phyloP scores from a whole-genome alignment of 208 protist genomes.

The Acanthamoeba triangularis region DNA sequence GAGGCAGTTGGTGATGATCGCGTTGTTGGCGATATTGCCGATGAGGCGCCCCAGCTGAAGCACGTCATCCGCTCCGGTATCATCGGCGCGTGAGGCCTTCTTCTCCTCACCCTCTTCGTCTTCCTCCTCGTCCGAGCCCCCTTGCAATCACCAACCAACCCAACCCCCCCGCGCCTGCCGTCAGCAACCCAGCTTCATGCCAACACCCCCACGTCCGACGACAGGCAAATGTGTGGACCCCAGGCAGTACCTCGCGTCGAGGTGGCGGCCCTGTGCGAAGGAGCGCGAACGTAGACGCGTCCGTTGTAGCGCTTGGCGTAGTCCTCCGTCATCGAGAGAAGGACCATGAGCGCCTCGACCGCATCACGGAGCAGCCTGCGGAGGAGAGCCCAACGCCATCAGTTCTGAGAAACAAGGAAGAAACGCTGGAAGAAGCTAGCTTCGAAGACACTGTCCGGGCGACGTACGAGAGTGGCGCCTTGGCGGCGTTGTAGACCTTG shows the following conservation, averaged over 20 bases:
- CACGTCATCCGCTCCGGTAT: conserved; percentile 14
- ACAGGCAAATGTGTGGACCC: not conserved
- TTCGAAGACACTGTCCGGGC: not conserved
- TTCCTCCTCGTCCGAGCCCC: conserved; percentile 50
- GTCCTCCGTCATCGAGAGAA: conserved; percentile 68
- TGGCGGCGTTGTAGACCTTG: conserved; percentile 56
- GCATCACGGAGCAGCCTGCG: conserved; percentile 25
- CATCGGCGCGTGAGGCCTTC: not conserved
- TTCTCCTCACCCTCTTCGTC: not conserved
- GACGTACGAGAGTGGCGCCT: conserved; percentile 16
- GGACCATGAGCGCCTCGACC: not conserved
- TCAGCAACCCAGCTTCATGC: not conserved
- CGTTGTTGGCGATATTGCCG: conserved; percentile 18
- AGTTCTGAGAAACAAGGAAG: not conserved
- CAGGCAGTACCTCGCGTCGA: not conserved
- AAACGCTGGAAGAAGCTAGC: not conserved
- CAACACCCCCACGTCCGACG: not conserved
- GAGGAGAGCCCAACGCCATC: no score
- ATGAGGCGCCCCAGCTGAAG: not conserved
- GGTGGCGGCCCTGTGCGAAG: not conserved
- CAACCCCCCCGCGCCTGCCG: no score
- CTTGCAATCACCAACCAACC: not conserved
- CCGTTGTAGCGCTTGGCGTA: conserved; percentile 64
- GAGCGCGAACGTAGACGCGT: conserved; percentile 20
- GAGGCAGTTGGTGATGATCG: not conserved